Percentiles rank a stretch among this genome's conserved stretches.
Evolutionary conservation across 148 eudicot genomes (phyloP).

Genomic region (Camellia granthamiana): DNA sequence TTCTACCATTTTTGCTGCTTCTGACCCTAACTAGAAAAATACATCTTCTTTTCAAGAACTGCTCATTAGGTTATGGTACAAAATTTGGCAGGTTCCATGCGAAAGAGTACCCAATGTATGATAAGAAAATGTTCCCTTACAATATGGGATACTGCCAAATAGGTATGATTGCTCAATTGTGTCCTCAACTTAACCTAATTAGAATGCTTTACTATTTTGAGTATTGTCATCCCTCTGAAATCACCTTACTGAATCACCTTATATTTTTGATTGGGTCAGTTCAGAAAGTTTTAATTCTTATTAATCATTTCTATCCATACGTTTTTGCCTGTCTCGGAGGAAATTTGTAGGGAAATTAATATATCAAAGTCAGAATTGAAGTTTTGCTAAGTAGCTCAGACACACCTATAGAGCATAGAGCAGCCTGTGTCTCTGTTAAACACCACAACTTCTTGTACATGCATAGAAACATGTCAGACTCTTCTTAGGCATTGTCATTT

Average conservation of each 20-base stretch:
- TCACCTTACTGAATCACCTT: not conserved
- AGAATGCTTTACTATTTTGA: not conserved
- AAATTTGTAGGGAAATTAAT: not conserved
- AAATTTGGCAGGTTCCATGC: conserved; percentile 81
- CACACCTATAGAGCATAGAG: not conserved
- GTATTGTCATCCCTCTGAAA: not conserved
- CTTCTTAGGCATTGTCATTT: not conserved
- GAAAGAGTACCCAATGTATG: conserved; percentile 87
- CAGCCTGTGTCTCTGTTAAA: not conserved
- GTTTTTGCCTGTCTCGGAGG: not conserved
- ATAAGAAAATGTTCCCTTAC: conserved; percentile 63
- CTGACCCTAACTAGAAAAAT: not conserved
- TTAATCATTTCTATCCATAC: not conserved
- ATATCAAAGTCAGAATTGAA: not conserved
- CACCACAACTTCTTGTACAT: not conserved
- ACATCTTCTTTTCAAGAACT: not conserved
- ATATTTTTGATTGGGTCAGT: not conserved
- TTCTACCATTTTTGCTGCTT: not conserved
- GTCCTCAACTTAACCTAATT: not conserved
- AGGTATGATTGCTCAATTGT: conserved; percentile 36
- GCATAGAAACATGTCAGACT: not conserved
- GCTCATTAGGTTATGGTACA: conserved; percentile 12
- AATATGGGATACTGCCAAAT: conserved; percentile 91
- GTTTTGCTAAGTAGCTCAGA: not conserved
- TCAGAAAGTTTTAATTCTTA: not conserved